Evolutionary conservation across 1,284 basidiomycete genomes (phyloP).

Genomic region (Vanrija sp.): DNA sequence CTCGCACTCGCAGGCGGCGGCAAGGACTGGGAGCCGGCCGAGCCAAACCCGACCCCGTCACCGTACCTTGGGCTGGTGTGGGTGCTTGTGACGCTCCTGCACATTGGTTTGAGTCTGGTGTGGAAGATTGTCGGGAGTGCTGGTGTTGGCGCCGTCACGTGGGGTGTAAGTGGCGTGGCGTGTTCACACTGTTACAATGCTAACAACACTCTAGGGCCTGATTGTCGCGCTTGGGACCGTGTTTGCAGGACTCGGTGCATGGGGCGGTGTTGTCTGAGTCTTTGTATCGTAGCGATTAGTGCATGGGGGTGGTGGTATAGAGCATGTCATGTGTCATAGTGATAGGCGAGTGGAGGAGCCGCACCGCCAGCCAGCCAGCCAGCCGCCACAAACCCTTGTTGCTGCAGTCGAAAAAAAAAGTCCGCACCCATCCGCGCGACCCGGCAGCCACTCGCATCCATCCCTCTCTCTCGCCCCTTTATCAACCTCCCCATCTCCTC

Average conservation of each 20-base stretch:
- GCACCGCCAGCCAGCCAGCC: too few species aligned
- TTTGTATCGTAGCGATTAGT: background rate
- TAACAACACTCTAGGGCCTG: conserved; percentile 33
- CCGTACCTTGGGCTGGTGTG: conserved; percentile 29
- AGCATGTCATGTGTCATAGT: too few species aligned
- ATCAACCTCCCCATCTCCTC: background rate
- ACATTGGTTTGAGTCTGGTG: conserved; percentile 36
- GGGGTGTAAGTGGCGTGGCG: conserved; percentile 41
- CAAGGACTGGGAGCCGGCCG: conserved; percentile 9
- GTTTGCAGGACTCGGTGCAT: conserved; percentile 46
- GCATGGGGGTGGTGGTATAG: background rate
- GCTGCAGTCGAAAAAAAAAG: background rate
- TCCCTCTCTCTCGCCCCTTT: background rate
- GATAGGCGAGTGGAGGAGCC: too few species aligned
- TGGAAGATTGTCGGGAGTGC: conserved; percentile 46
- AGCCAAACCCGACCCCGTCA: conserved; percentile 27
- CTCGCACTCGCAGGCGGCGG: background rate
- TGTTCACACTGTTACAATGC: background rate
- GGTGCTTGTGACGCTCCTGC: conserved; percentile 32
- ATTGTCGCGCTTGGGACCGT: conserved; percentile 47
- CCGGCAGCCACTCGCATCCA: background rate
- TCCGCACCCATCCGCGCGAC: background rate
- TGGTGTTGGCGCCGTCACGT: conserved; percentile 47
- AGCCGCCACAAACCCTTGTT: background rate
- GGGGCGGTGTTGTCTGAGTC: conserved; percentile 46